A percentile compares a stretch with the other conserved stretches of the same genome.
phyloP scores from a whole-genome alignment of 2,329 filamentous ascomycete species.

The Ophiostoma perfectum region DNA sequence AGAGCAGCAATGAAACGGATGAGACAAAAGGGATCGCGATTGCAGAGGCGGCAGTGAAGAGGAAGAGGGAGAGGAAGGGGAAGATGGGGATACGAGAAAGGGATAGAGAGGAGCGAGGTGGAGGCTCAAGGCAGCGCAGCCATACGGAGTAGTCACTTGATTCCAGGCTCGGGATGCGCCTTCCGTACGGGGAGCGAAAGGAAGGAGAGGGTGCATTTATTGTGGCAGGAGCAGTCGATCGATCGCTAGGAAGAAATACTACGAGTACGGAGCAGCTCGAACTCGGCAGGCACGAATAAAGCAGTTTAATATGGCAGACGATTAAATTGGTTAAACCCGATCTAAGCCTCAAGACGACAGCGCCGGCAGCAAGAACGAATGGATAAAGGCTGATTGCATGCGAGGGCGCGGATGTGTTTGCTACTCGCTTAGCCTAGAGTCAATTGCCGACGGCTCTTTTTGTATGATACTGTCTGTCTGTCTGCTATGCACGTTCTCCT shows the following conservation, averaged over 20 bases:
- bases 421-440: neutral
- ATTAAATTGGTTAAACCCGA: neutral
- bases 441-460: neutral
- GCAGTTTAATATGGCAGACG: neutral
- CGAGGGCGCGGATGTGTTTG: neutral
- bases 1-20: neutral
- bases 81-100: neutral
- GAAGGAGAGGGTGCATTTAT: neutral
- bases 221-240: neutral
- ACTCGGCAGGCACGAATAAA: neutral
- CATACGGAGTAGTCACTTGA: neutral
- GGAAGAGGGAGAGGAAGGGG: neutral
- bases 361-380: neutral
- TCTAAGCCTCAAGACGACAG: neutral
- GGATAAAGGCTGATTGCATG: neutral
- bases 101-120: conserved; percentile 1
- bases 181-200: neutral
- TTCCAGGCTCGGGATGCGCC: conserved; percentile 4
- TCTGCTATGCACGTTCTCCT: neutral
- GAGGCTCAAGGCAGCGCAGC: neutral
- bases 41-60: neutral
- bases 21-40: neutral
- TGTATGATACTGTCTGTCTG: neutral
- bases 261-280: neutral
- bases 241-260: neutral